phyloP scores from a whole-genome alignment of 441 rosid genomes.

The Geranium incanum region DNA sequence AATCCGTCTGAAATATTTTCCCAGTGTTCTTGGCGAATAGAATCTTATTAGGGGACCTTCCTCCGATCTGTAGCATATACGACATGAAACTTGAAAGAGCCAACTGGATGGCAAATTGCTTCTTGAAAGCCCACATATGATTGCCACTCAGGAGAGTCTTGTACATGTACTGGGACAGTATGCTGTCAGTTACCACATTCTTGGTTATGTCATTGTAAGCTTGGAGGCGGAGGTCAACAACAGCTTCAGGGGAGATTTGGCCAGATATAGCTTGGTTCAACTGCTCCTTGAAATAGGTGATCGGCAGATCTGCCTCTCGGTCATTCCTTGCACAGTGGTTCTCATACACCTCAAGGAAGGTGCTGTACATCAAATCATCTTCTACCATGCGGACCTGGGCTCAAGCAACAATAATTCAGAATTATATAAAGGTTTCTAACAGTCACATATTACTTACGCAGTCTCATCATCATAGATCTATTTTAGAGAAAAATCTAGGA shows the following conservation, averaged over 20 bases:
- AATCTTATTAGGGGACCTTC: conserved; percentile 97
- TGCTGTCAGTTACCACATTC: conserved; percentile 54
- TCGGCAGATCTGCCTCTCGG: conserved; percentile 83
- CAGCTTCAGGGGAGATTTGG: conserved; percentile 77
- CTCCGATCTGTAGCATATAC: conserved; percentile 88
- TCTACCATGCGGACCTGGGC: conserved; percentile 96
- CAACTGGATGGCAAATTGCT: conserved; percentile 90
- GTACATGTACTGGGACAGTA: conserved; percentile 97
- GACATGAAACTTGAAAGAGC: conserved; percentile 97
- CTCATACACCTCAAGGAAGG: conserved; percentile 98
- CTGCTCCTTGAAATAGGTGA: conserved; percentile 87
- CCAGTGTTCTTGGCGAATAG: conserved; percentile 93
- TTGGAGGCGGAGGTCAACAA: conserved; percentile 87
- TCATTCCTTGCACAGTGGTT: conserved; percentile 88
- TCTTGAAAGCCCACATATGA: conserved; percentile 95
- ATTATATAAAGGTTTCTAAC: not conserved
- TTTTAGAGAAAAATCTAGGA: not conserved
- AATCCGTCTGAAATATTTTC: conserved; percentile 90
- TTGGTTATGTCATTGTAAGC: conserved; percentile 80
- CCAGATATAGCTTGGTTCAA: conserved; percentile 87
- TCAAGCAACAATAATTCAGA: conserved; percentile 7
- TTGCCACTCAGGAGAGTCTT: conserved; percentile 72
- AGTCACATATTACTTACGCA: too few relatives aligned
- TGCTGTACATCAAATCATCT: conserved; percentile 93
- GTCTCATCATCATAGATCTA: too few relatives aligned